phyloP scores from a whole-genome alignment of 2,329 filamentous ascomycete species.

The Paraphaeosphaeria minitans region DNA sequence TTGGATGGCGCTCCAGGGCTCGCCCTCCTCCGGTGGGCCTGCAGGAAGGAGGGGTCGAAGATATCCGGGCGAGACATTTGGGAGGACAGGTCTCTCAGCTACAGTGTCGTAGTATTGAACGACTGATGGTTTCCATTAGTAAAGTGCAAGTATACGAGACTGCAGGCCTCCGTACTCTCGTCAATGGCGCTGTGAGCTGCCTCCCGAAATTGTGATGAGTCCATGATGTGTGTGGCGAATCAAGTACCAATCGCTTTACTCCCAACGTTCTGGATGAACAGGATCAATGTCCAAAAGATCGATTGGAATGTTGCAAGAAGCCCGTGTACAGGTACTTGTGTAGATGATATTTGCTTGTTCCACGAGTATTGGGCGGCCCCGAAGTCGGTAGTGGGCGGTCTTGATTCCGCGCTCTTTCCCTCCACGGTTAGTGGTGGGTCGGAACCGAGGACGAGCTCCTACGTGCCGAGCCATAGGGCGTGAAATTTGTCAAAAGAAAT shows the following conservation, averaged over 20 bases:
- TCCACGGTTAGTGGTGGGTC: not conserved
- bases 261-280: too few relatives aligned
- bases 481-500: not conserved
- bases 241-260: not conserved
- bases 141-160: not conserved
- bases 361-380: not conserved
- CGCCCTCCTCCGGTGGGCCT: conserved; percentile 67
- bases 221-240: conserved; percentile 60
- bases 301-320: not conserved
- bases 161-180: conserved; percentile 63
- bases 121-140: conserved; percentile 58
- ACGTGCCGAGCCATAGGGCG: not conserved
- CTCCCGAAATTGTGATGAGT: conserved; percentile 75
- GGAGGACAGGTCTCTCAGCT: conserved; percentile 71
- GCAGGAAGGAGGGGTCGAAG: conserved; percentile 77
- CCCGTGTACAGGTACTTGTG: not conserved
- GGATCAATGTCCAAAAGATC: not conserved
- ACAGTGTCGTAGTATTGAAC: conserved; percentile 82
- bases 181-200: conserved; percentile 81
- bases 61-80: conserved; percentile 83
- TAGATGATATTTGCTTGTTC: not conserved
- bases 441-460: not conserved
- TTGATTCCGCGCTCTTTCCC: conserved; percentile 3
- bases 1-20: conserved; percentile 79
- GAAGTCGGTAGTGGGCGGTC: conserved; percentile 9